These are phyloP conservation scores for Leccinellum luteum DNA, from an alignment of 768 basidiomycete species.

Conservation along the genomic window DNA sequence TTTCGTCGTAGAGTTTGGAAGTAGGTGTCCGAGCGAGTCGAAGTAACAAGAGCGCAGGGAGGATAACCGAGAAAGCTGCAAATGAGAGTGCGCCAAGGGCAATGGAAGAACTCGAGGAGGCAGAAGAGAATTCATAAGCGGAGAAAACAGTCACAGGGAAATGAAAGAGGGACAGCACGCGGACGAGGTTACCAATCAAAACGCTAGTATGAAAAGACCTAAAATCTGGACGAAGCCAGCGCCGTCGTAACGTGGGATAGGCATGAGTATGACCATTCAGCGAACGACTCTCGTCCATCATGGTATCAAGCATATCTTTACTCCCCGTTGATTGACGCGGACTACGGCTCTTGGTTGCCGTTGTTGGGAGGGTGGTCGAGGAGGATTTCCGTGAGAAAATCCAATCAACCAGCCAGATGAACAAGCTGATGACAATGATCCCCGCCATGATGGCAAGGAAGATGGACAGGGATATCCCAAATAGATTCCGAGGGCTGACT, in stretches of 20 bases:
- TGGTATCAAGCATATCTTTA: slow-evolving; percentile 50
- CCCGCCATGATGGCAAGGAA: slow-evolving; percentile 78
- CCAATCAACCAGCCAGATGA: slow-evolving; percentile 74
- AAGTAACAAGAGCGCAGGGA: slow-evolving; percentile 72
- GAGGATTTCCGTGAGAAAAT: slow-evolving; percentile 33
- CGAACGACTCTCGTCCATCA: slow-evolving; percentile 30
- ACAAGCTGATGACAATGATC: slow-evolving; percentile 63
- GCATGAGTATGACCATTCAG: slow-evolving; percentile 24
- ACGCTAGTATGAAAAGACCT: slow-evolving; percentile 80
- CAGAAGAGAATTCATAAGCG: slow-evolving; percentile 55
- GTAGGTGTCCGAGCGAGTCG: slow-evolving; percentile 80
- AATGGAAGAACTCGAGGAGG: slow-evolving; percentile 54
- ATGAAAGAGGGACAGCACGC: slow-evolving; percentile 90
- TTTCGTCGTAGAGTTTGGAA: slow-evolving; percentile 93
- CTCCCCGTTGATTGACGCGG: slow-evolving; percentile 43
- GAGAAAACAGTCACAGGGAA: slow-evolving; percentile 92
- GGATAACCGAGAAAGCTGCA: slow-evolving; percentile 68
- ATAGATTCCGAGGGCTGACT: slow-evolving; percentile 76
- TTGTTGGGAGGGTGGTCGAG: slow-evolving; percentile 16
- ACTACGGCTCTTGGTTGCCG: slow-evolving; percentile 31
- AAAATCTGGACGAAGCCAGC: slow-evolving; percentile 49
- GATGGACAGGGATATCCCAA: slow-evolving; percentile 75
- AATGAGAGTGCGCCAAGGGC: slow-evolving; percentile 84
- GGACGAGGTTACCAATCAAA: slow-evolving; percentile 87
- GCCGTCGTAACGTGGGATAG: slow-evolving; percentile 28